These are phyloP conservation scores for Pichia occidentalis DNA, from an alignment of 805 yeast species.

Conservation along the genomic window DNA sequence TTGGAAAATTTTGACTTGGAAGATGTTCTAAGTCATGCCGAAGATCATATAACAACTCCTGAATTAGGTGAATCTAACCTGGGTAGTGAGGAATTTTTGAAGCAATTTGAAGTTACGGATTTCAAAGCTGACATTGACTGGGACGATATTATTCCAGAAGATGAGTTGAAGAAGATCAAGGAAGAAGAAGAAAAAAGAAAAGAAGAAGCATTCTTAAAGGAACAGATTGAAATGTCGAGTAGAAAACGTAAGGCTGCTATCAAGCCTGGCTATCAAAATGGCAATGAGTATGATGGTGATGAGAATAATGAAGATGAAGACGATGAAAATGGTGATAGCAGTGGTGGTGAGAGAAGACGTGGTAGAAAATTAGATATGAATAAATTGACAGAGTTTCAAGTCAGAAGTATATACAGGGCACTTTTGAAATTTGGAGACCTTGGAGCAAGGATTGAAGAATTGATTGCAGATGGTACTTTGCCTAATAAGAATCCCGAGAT, in stretches of 20 bases:
- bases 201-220: slow-evolving; percentile 81
- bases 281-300: slow-evolving; percentile 34
- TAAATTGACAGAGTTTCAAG: slow-evolving; percentile 74
- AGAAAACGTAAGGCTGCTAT: slow-evolving; percentile 68
- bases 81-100: slow-evolving; percentile 96
- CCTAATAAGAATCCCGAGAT: slow-evolving; percentile 78
- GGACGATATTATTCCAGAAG: slow-evolving; percentile 98
- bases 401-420: slow-evolving; percentile 78
- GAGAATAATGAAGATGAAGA: slow-evolving; percentile 34
- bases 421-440: slow-evolving; percentile 79
- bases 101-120: slow-evolving; percentile 96
- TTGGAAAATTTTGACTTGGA: slow-evolving; percentile 92
- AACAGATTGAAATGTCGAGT: slow-evolving; percentile 81
- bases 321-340: slow-evolving; percentile 25
- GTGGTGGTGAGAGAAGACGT: slow-evolving; percentile 29
- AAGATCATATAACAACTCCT: slow-evolving; percentile 93
- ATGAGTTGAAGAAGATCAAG: slow-evolving; percentile 79
- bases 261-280: slow-evolving; percentile 38
- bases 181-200: slow-evolving; percentile 83
- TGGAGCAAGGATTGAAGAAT: slow-evolving; percentile 67
- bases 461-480: slow-evolving; percentile 84
- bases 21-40: slow-evolving; percentile 94
- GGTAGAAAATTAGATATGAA: slow-evolving; percentile 36
- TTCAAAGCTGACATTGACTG: slow-evolving; percentile 97
- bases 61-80: slow-evolving; percentile 95